Conservation (phyloP, 768 basidiomycete genomes). For the Gloeostereum incarnatum region DNA sequence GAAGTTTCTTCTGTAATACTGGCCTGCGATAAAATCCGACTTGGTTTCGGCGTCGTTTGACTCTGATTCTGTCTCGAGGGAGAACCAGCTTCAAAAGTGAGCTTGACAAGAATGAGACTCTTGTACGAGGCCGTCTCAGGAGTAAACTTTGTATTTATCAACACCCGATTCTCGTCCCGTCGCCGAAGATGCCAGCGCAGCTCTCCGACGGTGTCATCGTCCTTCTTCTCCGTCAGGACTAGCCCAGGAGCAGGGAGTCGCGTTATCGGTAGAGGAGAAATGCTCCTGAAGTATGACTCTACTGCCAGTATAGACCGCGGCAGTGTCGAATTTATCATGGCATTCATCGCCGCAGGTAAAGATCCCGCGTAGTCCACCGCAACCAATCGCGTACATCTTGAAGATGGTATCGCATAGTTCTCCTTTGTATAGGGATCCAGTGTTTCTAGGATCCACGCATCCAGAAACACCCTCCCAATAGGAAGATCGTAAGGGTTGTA, state of each 20-base stretch:
- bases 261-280: constrained; percentile 56
- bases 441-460: constrained; percentile 95
- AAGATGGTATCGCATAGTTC: constrained; percentile 91
- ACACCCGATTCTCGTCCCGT: constrained; percentile 47
- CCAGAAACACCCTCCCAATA: constrained; percentile 74
- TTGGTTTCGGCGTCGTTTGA: constrained; percentile 12
- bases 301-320: constrained; percentile 65
- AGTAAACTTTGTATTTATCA: constrained; percentile 47
- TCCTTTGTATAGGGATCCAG: constrained; percentile 92
- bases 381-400: constrained; percentile 75
- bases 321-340: constrained; percentile 72
- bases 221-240: constrained; percentile 43
- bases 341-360: constrained; percentile 77
- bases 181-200: constrained; percentile 53
- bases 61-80: constrained; percentile 8
- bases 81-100: constrained; percentile 12
- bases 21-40: constrained; percentile 30
- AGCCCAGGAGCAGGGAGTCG: constrained; percentile 61
- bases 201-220: constrained; percentile 30
- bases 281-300: constrained; percentile 63
- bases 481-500: constrained; percentile 73
- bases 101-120: constrained; percentile 37
- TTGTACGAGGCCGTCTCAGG: constrained; percentile 42
- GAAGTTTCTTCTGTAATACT: constrained; percentile 18
- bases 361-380: constrained; percentile 84